Percentiles rank a stretch among this genome's conserved stretches.
Evolutionary conservation across 306 rosid species (phyloP).

Genomic region (Erythrophleum fordii): DNA sequence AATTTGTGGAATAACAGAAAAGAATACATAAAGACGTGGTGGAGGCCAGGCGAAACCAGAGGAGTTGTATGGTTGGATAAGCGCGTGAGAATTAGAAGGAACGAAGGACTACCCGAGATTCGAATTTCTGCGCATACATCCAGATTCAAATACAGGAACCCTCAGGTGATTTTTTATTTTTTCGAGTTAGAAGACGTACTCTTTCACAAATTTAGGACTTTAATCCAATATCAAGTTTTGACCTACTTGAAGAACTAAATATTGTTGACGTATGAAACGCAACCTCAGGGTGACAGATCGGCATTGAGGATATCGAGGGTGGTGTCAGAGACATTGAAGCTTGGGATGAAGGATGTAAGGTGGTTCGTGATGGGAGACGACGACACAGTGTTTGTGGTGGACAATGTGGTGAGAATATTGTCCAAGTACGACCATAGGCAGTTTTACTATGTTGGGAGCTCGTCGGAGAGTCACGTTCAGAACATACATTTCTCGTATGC

Average conservation of each 20-base stretch:
- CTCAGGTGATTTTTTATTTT: slow-evolving; percentile 8
- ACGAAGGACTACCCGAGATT: slow-evolving; percentile 65
- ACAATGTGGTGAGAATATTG: slow-evolving; percentile 67
- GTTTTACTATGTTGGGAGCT: slow-evolving; percentile 73
- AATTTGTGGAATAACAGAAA: slow-evolving; percentile 69
- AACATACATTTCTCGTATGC: slow-evolving; percentile 76
- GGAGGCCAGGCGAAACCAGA: slow-evolving; percentile 75
- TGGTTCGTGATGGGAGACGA: slow-evolving; percentile 97
- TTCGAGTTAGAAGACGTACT: too few species aligned
- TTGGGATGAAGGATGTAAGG: slow-evolving; percentile 77
- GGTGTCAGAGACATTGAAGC: slow-evolving; percentile 75
- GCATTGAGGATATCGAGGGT: slow-evolving; percentile 83
- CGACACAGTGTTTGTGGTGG: slow-evolving; percentile 79
- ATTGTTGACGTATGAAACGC: background rate
- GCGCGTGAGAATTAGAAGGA: slow-evolving; percentile 32
- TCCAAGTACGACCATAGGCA: slow-evolving; percentile 76
- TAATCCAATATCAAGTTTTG: too few species aligned
- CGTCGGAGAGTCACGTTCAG: slow-evolving; percentile 90
- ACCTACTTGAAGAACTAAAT: too few species aligned
- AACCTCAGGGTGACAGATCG: slow-evolving; percentile 62
- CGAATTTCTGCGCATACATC: slow-evolving; percentile 65
- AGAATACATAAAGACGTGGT: slow-evolving; percentile 82
- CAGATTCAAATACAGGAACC: slow-evolving; percentile 63
- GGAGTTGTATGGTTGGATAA: slow-evolving; percentile 86
- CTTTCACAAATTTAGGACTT: too few species aligned